phyloP scores from a whole-genome alignment of 2,329 filamentous ascomycete genomes.

The Trichoderma oligosporum region DNA sequence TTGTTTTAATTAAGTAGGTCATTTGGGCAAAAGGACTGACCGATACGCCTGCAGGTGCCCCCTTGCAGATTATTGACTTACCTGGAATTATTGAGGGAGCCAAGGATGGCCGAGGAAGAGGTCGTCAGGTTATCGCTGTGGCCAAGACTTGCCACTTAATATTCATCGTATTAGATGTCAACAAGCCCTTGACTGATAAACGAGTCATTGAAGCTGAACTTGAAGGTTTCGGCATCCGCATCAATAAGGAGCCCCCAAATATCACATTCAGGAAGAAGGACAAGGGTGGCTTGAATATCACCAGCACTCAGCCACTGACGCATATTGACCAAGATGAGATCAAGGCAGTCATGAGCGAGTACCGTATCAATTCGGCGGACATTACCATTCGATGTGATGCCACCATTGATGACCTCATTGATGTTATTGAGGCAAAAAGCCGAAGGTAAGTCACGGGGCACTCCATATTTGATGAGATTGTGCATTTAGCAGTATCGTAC shows the following conservation, averaged over 20 bases:
- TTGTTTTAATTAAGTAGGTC: background rate
- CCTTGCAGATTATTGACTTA: constrained; percentile 96
- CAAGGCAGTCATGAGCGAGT: constrained; percentile 95
- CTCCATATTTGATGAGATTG: background rate
- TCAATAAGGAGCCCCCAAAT: constrained; percentile 96
- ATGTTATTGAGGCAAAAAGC: constrained; percentile 89
- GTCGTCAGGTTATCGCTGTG: constrained; percentile 96
- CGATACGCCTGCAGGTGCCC: constrained; percentile 56
- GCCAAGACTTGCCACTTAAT: constrained; percentile 98
- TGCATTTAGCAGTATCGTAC: background rate
- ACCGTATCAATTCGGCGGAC: constrained; percentile 93
- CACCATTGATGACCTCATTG: constrained; percentile 94
- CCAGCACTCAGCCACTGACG: constrained; percentile 84
- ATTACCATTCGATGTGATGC: constrained; percentile 97
- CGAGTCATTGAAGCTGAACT: constrained; percentile 90
- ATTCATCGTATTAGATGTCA: constrained; percentile 97
- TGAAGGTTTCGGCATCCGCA: constrained; percentile 94
- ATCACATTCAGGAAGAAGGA: constrained; percentile 99
- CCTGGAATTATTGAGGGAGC: constrained; percentile 98
- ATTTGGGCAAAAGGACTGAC: constrained; percentile 9
- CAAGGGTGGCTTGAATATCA: constrained; percentile 93
- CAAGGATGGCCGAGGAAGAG: constrained; percentile 95
- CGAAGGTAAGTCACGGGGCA: constrained; percentile 43
- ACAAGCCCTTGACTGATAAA: constrained; percentile 97
- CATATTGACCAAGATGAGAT: constrained; percentile 97